Evolutionary conservation across 768 basidiomycete genomes (phyloP).

Genomic region (Russula earlei): DNA sequence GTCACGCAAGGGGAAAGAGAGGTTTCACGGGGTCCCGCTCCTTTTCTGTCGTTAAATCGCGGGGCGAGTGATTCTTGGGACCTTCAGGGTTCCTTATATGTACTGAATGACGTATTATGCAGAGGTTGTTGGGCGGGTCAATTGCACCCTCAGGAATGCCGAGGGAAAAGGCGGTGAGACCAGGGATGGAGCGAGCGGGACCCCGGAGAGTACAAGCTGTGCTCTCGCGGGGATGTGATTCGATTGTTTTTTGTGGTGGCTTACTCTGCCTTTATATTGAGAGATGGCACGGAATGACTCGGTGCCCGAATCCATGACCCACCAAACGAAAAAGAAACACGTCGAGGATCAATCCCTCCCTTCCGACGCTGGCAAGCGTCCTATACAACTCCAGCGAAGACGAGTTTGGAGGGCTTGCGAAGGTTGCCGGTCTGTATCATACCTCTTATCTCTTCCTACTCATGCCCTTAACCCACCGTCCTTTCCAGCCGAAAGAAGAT

Average conservation of each 20-base stretch:
- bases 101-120: not conserved
- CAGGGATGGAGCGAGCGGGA: not conserved
- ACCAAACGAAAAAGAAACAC: constrained; percentile 72
- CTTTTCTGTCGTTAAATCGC: no score
- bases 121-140: no score
- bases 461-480: constrained; percentile 14
- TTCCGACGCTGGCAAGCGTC: constrained; percentile 52
- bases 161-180: not conserved
- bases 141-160: not conserved
- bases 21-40: not conserved
- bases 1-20: not conserved
- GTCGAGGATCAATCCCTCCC: constrained; percentile 43
- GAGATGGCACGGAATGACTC: constrained; percentile 18
- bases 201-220: constrained; percentile 11
- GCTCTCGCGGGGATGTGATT: not conserved
- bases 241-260: constrained; percentile 9
- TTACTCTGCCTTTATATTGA: constrained; percentile 5
- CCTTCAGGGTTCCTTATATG: not conserved
- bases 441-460: constrained; percentile 9
- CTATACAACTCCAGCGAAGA: constrained; percentile 66
- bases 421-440: constrained; percentile 60
- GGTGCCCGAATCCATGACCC: constrained; percentile 29
- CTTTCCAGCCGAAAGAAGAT: constrained; percentile 75
- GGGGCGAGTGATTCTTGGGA: no score
- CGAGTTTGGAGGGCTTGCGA: constrained; percentile 88